phyloP scores from a whole-genome alignment of 2,329 filamentous ascomycete genomes.

The Pseudopyricularia cyperi region DNA sequence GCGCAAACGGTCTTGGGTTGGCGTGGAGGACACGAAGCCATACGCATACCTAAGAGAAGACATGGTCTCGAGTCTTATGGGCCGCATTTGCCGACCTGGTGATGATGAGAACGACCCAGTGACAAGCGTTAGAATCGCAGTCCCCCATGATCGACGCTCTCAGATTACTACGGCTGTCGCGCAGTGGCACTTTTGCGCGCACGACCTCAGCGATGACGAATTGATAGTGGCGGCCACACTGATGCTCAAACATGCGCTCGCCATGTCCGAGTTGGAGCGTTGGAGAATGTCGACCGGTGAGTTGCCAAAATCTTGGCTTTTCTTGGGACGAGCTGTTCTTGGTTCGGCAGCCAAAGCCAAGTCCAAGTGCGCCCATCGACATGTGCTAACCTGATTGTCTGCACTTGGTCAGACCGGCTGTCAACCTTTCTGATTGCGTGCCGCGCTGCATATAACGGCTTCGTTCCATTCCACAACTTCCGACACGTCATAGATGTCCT shows the following conservation, averaged over 20 bases:
- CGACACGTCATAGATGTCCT: conserved; percentile 93
- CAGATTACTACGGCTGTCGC: conserved; percentile 58
- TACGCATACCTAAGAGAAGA: conserved; percentile 83
- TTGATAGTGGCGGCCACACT: conserved; percentile 70
- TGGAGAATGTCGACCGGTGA: conserved; percentile 71
- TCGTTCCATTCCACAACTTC: conserved; percentile 97
- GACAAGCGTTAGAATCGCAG: conserved; percentile 51
- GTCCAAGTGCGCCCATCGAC: too few relatives aligned
- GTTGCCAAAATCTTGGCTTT: conserved; percentile 12
- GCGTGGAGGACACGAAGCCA: conserved; percentile 70
- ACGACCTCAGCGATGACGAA: conserved; percentile 82
- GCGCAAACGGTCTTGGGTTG: conserved; percentile 84
- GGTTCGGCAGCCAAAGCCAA: conserved; percentile 11
- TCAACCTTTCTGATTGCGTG: conserved; percentile 78
- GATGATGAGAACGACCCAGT: conserved; percentile 49
- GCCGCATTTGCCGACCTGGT: conserved; percentile 65
- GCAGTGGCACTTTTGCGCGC: conserved; percentile 79
- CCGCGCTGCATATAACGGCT: conserved; percentile 87
- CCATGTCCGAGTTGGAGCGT: conserved; percentile 64
- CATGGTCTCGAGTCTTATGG: conserved; percentile 88
- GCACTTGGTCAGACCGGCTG: conserved; percentile 51
- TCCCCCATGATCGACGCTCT: conserved; percentile 51
- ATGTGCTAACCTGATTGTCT: conserved; percentile 22
- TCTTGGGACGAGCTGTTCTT: not conserved
- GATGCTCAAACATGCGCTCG: conserved; percentile 83